phyloP scores from a whole-genome alignment of 139 green algal species.

The Tetraselmis striata region DNA sequence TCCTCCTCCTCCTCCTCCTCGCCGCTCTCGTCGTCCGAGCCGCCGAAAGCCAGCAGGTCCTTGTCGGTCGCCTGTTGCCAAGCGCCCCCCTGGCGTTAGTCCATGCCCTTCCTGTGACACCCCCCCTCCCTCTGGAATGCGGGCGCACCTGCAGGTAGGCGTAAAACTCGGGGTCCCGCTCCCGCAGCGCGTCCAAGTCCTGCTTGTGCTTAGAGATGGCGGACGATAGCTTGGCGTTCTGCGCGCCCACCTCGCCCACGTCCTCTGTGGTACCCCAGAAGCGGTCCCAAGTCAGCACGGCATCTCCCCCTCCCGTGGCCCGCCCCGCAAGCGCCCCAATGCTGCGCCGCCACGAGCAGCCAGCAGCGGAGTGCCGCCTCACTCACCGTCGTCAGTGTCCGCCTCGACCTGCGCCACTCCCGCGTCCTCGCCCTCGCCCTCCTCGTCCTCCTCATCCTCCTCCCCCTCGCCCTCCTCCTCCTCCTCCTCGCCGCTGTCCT shows the following conservation, averaged over 20 bases:
- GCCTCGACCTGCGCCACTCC: too few relatives aligned
- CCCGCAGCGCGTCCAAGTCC: constrained; percentile 74
- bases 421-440: constrained; percentile 76
- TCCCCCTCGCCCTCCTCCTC: background rate
- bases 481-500: background rate
- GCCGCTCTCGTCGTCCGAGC: constrained; percentile 24
- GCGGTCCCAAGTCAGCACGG: too few relatives aligned
- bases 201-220: constrained; percentile 42
- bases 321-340: too few relatives aligned
- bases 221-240: constrained; percentile 22
- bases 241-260: background rate
- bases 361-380: too few relatives aligned
- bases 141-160: constrained; percentile 47
- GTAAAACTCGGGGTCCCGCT: constrained; percentile 93
- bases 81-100: too few relatives aligned
- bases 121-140: background rate
- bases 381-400: too few relatives aligned
- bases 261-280: too few relatives aligned
- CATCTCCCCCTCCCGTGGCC: too few relatives aligned
- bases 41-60: constrained; percentile 79
- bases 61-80: constrained; percentile 64
- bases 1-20: constrained; percentile 47
- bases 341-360: too few relatives aligned
- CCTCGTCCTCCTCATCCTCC: constrained; percentile 36
- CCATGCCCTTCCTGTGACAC: too few relatives aligned